phyloP scores from a whole-genome alignment of 257 asterid species.

The Salvia rosmarinus region DNA sequence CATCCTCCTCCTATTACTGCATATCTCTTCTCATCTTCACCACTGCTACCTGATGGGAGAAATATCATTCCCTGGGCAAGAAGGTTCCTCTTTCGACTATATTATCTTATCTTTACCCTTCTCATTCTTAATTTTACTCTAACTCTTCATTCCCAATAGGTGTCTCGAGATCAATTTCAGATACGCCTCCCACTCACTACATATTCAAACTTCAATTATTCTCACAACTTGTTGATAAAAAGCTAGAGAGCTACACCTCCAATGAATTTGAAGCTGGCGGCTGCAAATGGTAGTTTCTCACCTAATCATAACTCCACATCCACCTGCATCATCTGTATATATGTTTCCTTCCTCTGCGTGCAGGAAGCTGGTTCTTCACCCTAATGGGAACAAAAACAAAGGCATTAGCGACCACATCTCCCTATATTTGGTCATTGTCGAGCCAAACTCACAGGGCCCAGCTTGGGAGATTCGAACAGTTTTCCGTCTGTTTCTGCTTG shows the following conservation, averaged over 20 bases:
- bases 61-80: conserved; percentile 24
- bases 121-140: conserved; percentile 7
- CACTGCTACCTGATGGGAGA: conserved; percentile 7
- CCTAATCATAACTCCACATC: neutral
- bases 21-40: too few relatives aligned
- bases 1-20: too few relatives aligned
- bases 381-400: conserved; percentile 69
- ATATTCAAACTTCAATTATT: conserved; percentile 46
- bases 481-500: conserved; percentile 59
- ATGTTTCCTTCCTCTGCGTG: neutral
- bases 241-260: conserved; percentile 50
- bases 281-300: conserved; percentile 57
- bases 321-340: neutral
- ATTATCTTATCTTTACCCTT: neutral
- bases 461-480: conserved; percentile 61
- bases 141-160: conserved; percentile 2
- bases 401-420: conserved; percentile 56
- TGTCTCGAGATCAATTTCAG: conserved; percentile 40
- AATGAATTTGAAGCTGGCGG: conserved; percentile 68
- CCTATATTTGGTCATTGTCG: conserved; percentile 50
- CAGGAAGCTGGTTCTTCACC: conserved; percentile 72
- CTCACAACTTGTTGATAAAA: conserved; percentile 51
- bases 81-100: conserved; percentile 24
- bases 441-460: conserved; percentile 37
- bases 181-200: conserved; percentile 58